Percentiles rank a stretch among this genome's conserved stretches.
Conservation (phyloP, 116 monocot species). For the Zostera marina region DNA sequence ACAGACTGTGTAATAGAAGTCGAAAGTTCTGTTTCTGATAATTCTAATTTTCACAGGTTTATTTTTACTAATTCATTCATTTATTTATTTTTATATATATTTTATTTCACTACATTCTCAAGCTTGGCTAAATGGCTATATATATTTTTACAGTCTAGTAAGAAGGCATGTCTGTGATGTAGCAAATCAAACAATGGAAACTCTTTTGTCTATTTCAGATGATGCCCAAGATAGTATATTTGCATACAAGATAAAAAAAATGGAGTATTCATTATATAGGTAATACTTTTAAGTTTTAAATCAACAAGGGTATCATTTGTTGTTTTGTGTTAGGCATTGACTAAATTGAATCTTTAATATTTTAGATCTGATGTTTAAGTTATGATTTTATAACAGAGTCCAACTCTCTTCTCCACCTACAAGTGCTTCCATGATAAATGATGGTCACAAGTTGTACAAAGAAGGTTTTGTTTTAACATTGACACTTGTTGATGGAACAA, state of each 20-base stretch:
- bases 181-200: slow-evolving; percentile 24
- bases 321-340: neutral
- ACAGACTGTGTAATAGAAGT: slow-evolving; percentile 76
- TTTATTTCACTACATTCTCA: neutral
- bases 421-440: slow-evolving; percentile 24
- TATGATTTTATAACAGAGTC: slow-evolving; percentile 33
- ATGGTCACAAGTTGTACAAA: slow-evolving; percentile 15
- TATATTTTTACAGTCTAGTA: slow-evolving; percentile 26
- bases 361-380: slow-evolving; percentile 1
- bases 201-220: slow-evolving; percentile 21
- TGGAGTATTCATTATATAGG: slow-evolving; percentile 79
- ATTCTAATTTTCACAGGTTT: slow-evolving; percentile 80
- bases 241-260: slow-evolving; percentile 32
- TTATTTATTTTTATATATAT: neutral
- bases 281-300: slow-evolving; percentile 10
- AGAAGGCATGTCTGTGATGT: slow-evolving; percentile 27
- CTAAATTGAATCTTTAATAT: neutral
- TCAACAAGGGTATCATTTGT: neutral
- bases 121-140: neutral
- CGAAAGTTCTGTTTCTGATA: slow-evolving; percentile 59
- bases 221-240: slow-evolving; percentile 5
- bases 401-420: slow-evolving; percentile 53
- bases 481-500: slow-evolving; percentile 45
- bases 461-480: slow-evolving; percentile 64
- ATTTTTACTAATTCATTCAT: neutral